Evolutionary conservation across 768 basidiomycete genomes (phyloP), one percentile per base, ranked within the genome.

Genomic region (Suillus decipiens): DNA sequence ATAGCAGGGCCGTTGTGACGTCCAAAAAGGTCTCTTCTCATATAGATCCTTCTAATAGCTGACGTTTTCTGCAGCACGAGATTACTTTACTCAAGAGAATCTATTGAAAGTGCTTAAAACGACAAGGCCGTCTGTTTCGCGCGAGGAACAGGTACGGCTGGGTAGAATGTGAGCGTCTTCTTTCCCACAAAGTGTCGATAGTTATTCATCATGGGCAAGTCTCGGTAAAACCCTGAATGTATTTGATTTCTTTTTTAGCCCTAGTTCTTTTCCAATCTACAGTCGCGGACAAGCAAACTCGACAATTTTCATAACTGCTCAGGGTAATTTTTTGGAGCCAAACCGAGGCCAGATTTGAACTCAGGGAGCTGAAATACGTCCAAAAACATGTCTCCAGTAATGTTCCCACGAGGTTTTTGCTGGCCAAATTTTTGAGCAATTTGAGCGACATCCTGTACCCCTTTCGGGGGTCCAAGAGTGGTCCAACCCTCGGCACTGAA

Each of bases 91-190:
- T 2, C 79, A 84, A 45, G 79, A 78, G 19, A 88, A 97, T 73
- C 77, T 99, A 45, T 73, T 78, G 4, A 79, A 79, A 45, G 89
- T 89, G 6, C 76, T 98, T 2, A 75, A 82, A 67, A 84, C 83
- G 0, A 90, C 51, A n/a, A 19, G 33, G 11, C 51, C 51, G 10
- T 99, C 96, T 2, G 92, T 99, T 7, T 87, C 96, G 0, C 68
- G 73, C 0, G 86, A 89, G 48, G 97, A 99, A 73, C 79, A 87
- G 19, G 71, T 68, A 11, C 82, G 95, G n/a, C 79, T 99, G 47
- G 80, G 82, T 43, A 79, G 79, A 66, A 95, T 99, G 96, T 96
- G 70, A 76, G 92, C 58, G 43, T n/a, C 64, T n/a, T 58, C 59
- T 54, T 31, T 42, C 59, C 59, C 66, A 62, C 50, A 61, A 41